Percentiles rank a stretch among this genome's conserved stretches.
phyloP scores from a whole-genome alignment of 1,284 basidiomycete genomes.

The Ustilago nuda region DNA sequence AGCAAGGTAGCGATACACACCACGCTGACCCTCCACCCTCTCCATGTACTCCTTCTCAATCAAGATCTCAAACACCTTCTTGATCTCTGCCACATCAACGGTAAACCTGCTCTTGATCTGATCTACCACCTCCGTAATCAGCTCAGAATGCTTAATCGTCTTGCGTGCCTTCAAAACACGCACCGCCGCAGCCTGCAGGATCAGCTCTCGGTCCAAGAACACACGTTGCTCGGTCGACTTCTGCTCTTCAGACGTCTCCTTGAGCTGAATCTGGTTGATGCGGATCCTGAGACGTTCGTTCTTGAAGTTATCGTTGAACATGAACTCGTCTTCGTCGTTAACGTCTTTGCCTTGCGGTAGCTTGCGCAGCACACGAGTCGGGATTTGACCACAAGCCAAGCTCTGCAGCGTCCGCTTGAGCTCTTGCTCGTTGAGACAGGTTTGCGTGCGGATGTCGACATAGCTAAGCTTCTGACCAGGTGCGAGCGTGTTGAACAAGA shows the following conservation, averaged over 20 bases:
- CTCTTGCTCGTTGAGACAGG: constrained; percentile 76
- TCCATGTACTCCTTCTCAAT: constrained; percentile 68
- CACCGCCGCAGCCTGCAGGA: constrained; percentile 87
- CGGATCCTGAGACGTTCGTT: constrained; percentile 84
- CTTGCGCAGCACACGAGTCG: constrained; percentile 81
- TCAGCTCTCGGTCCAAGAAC: constrained; percentile 84
- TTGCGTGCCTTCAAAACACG: constrained; percentile 67
- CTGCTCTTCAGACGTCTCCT: constrained; percentile 89
- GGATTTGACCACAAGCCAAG: constrained; percentile 87
- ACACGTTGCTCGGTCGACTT: constrained; percentile 84
- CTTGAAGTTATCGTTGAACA: constrained; percentile 84
- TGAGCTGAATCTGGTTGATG: constrained; percentile 96
- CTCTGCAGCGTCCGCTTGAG: constrained; percentile 88
- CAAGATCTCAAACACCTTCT: constrained; percentile 66
- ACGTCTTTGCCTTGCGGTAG: constrained; percentile 84
- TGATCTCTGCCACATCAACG: constrained; percentile 65
- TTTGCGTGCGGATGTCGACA: constrained; percentile 77
- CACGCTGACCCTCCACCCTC: constrained; percentile 63
- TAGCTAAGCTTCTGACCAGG: constrained; percentile 74
- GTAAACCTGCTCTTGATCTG: constrained; percentile 63
- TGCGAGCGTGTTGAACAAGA: constrained; percentile 82
- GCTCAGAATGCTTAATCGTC: constrained; percentile 61
- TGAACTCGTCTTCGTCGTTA: constrained; percentile 80
- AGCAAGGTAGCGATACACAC: constrained; percentile 66
- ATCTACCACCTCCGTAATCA: constrained; percentile 63